Conservation (phyloP, 129 eudicot genomes). For the Mikania micrantha region DNA sequence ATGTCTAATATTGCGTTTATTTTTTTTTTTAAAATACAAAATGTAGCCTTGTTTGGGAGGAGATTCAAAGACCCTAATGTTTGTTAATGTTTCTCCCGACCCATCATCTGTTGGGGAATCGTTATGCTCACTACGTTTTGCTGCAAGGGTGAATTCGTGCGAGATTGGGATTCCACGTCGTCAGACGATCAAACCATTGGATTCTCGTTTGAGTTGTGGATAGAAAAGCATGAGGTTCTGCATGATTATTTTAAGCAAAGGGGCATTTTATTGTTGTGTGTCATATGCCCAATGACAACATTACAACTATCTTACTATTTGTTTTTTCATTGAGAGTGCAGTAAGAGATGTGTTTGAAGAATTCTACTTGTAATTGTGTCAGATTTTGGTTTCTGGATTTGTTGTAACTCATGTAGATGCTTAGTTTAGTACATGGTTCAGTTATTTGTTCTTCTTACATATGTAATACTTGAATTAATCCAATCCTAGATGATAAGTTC, state of each 20-base stretch:
- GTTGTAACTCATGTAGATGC: slow-evolving; percentile 34
- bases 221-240: neutral
- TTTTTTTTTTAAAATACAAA: neutral
- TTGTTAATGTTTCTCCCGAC: slow-evolving; percentile 61
- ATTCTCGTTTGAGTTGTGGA: slow-evolving; percentile 56
- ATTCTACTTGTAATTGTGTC: slow-evolving; percentile 24
- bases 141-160: slow-evolving; percentile 58
- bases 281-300: slow-evolving; percentile 27
- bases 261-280: slow-evolving; percentile 1
- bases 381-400: slow-evolving; percentile 19
- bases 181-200: slow-evolving; percentile 40
- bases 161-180: slow-evolving; percentile 64
- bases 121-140: slow-evolving; percentile 49
- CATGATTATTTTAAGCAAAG: neutral
- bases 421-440: neutral
- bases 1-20: neutral
- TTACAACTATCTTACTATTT: slow-evolving; percentile 11
- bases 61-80: slow-evolving; percentile 62
- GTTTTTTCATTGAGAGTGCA: slow-evolving; percentile 17
- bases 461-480: too few relatives aligned
- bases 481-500: neutral
- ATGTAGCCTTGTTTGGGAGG: slow-evolving; percentile 70
- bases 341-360: slow-evolving; percentile 11
- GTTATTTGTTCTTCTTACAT: neutral
- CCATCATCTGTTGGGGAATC: slow-evolving; percentile 50